phyloP scores from a whole-genome alignment of 768 basidiomycete species.

The Cyclocybe cylindracea region DNA sequence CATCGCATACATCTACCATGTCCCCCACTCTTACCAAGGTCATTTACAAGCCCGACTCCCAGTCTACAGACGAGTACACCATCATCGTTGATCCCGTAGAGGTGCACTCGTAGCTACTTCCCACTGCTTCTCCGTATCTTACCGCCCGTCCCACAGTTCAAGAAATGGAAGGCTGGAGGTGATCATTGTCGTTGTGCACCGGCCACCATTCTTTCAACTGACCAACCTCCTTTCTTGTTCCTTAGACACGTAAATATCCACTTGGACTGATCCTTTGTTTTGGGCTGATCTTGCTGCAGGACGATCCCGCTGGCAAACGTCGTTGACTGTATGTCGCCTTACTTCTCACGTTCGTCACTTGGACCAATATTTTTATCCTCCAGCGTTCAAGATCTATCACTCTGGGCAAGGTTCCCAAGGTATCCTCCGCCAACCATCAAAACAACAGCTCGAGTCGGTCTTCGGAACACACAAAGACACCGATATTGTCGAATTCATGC shows the following conservation, averaged over 20 bases:
- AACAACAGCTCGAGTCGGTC: constrained; percentile 76
- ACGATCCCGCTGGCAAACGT: constrained; percentile 72
- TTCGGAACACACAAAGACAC: constrained; percentile 68
- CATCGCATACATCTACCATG: constrained; percentile 31
- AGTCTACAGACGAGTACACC: constrained; percentile 72
- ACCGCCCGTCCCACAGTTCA: constrained; percentile 45
- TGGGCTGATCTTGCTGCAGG: constrained; percentile 34
- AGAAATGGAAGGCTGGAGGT: constrained; percentile 85
- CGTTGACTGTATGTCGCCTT: constrained; percentile 70
- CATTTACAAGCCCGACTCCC: constrained; percentile 76
- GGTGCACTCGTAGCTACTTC: constrained; percentile 40
- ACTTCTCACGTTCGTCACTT: neutral
- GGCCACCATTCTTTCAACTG: constrained; percentile 8
- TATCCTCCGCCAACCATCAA: constrained; percentile 70
- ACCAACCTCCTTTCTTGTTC: constrained; percentile 16
- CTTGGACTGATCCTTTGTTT: neutral
- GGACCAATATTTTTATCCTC: neutral
- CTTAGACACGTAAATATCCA: constrained; percentile 65
- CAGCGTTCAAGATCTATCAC: constrained; percentile 73
- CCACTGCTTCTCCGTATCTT: constrained; percentile 9
- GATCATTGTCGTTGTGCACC: constrained; percentile 23
- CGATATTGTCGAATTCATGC: constrained; percentile 60
- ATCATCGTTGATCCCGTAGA: constrained; percentile 65
- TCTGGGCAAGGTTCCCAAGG: constrained; percentile 80
- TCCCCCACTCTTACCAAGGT: constrained; percentile 61